A percentile compares a stretch with the other conserved stretches of the same genome.
These are phyloP conservation scores for Alnus rubra DNA, from an alignment of 306 rosid genomes.

Conservation along the genomic window DNA sequence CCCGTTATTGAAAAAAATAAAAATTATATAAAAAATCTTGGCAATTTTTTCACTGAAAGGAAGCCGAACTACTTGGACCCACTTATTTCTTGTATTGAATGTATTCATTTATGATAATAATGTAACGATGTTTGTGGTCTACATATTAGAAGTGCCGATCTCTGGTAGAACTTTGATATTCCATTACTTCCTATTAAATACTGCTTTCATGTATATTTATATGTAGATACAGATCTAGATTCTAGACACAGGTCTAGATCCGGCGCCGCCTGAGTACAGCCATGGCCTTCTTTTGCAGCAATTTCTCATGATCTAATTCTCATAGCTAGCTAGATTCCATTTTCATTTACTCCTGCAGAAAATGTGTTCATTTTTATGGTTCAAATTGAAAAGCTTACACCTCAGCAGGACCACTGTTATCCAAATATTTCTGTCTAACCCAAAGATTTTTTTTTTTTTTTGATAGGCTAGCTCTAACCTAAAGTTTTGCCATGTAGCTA, in stretches of 20 bases:
- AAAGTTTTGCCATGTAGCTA: neutral
- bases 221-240: neutral
- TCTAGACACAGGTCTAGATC: slow-evolving; percentile 28
- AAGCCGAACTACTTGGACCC: neutral
- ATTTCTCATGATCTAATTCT: slow-evolving; percentile 2
- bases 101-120: neutral
- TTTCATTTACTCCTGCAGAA: slow-evolving; percentile 7
- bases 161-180: neutral
- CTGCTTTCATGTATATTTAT: neutral
- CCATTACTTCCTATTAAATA: neutral
- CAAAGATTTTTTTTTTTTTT: neutral
- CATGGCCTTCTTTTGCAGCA: slow-evolving; percentile 15
- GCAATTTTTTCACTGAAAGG: no score
- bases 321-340: slow-evolving; percentile 10
- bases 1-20: no score
- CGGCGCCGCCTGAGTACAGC: slow-evolving; percentile 42
- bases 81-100: neutral
- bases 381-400: neutral
- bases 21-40: no score
- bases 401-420: slow-evolving; percentile 23
- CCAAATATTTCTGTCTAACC: neutral
- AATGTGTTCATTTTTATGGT: neutral
- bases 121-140: neutral
- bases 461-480: no score
- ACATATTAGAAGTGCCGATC: neutral